These are phyloP conservation scores for Syzygium grande DNA, from an alignment of 345 rosid genomes.

Conservation along the genomic window DNA sequence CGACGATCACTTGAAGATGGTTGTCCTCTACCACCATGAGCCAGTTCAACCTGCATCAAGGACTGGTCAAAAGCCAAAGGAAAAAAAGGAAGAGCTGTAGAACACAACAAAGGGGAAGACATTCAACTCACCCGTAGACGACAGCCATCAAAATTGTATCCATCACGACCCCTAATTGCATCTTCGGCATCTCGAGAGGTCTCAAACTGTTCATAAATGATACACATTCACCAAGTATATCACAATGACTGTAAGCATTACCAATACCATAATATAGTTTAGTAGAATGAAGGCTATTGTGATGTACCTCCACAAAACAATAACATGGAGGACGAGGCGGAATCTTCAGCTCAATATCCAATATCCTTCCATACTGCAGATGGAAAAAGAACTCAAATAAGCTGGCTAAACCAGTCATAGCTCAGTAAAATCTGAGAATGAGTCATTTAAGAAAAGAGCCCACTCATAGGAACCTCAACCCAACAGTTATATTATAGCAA, in stretches of 20 bases:
- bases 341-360: slow-evolving; percentile 89
- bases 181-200: slow-evolving; percentile 48
- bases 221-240: neutral
- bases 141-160: slow-evolving; percentile 54
- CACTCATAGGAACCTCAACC: neutral
- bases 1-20: slow-evolving; percentile 65
- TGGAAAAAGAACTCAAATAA: neutral
- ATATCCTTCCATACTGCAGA: slow-evolving; percentile 75
- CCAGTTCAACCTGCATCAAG: slow-evolving; percentile 81
- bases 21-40: slow-evolving; percentile 96
- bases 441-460: neutral
- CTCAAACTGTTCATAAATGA: slow-evolving; percentile 27
- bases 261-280: neutral
- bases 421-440: neutral
- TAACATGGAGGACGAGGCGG: slow-evolving; percentile 96
- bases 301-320: slow-evolving; percentile 87
- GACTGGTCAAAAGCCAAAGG: neutral
- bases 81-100: slow-evolving; percentile 1
- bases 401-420: neutral
- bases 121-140: slow-evolving; percentile 31
- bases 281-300: neutral
- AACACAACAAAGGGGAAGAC: neutral
- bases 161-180: slow-evolving; percentile 56
- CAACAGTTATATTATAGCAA: neutral
- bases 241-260: neutral